phyloP scores from a whole-genome alignment of 2,329 filamentous ascomycete genomes.

The Elsinoe arachidis region DNA sequence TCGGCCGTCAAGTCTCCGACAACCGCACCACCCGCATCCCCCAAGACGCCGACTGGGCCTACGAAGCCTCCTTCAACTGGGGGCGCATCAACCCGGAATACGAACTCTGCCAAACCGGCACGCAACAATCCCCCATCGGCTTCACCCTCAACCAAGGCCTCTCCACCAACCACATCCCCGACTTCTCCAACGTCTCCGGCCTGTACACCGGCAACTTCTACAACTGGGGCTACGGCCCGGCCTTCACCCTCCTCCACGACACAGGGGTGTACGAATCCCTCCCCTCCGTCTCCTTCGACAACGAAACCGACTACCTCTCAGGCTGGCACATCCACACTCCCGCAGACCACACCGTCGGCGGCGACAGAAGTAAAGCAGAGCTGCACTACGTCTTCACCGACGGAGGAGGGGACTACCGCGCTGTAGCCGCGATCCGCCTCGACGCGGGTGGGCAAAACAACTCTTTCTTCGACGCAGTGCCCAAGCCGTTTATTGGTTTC shows the following conservation, averaged over 20 bases:
- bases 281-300: conserved; percentile 38
- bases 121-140: conserved; percentile 43
- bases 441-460: conserved; percentile 34
- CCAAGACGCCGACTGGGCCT: conserved; percentile 22
- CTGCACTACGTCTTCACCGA: conserved; percentile 43
- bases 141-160: conserved; percentile 29
- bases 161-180: conserved; percentile 22
- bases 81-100: conserved; percentile 32
- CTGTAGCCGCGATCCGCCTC: conserved; percentile 41
- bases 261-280: conserved; percentile 29
- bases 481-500: conserved; percentile 32
- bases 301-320: conserved; percentile 39
- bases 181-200: conserved; percentile 24
- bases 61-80: conserved; percentile 35
- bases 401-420: conserved; percentile 32
- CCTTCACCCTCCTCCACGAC: conserved; percentile 33
- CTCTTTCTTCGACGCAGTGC: conserved; percentile 37
- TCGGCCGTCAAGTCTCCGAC: conserved; percentile 4
- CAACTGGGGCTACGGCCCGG: conserved; percentile 40
- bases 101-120: conserved; percentile 41
- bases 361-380: conserved; percentile 38
- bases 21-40: conserved; percentile 6
- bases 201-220: conserved; percentile 20
- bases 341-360: conserved; percentile 41
- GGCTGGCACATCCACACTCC: conserved; percentile 47